phyloP scores from a whole-genome alignment of 208 protist species.

The Trypanosomatidae sp. region DNA sequence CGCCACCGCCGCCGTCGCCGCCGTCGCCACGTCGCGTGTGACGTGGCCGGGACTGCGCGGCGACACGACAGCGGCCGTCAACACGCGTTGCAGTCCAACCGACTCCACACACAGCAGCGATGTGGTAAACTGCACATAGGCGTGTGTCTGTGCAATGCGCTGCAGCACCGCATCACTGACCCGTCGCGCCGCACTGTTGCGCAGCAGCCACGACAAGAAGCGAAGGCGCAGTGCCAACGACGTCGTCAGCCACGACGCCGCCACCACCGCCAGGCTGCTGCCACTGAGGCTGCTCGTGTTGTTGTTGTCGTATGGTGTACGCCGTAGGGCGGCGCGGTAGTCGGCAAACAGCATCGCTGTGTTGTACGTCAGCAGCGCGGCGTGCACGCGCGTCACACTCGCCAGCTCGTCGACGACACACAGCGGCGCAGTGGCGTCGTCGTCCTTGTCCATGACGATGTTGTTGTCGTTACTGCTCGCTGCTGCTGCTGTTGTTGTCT shows the following conservation, averaged over 20 bases:
- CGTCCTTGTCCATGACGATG: no score
- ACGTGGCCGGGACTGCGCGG: no score
- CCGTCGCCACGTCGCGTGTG: no score
- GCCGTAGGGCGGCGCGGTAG: constrained; percentile 22
- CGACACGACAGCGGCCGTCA: constrained; percentile 13
- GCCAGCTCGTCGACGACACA: constrained; percentile 1
- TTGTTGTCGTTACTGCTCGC: no score
- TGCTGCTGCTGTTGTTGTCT: no score
- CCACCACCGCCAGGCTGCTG: no score
- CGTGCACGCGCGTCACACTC: constrained; percentile 16
- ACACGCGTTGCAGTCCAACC: constrained; percentile 17
- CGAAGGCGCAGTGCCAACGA: no score
- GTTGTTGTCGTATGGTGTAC: no score
- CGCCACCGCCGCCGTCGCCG: background rate
- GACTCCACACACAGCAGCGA: constrained; percentile 25
- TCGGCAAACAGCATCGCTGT: constrained; percentile 20
- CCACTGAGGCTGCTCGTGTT: no score
- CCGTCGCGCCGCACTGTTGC: no score
- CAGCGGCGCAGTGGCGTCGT: background rate
- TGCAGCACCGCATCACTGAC: constrained; percentile 9
- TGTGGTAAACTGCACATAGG: constrained; percentile 36
- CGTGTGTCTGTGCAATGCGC: constrained; percentile 23
- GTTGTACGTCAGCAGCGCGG: constrained; percentile 34
- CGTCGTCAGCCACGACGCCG: no score
- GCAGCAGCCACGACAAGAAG: no score